phyloP scores from a whole-genome alignment of 441 rosid genomes.

The Capsella rubella region DNA sequence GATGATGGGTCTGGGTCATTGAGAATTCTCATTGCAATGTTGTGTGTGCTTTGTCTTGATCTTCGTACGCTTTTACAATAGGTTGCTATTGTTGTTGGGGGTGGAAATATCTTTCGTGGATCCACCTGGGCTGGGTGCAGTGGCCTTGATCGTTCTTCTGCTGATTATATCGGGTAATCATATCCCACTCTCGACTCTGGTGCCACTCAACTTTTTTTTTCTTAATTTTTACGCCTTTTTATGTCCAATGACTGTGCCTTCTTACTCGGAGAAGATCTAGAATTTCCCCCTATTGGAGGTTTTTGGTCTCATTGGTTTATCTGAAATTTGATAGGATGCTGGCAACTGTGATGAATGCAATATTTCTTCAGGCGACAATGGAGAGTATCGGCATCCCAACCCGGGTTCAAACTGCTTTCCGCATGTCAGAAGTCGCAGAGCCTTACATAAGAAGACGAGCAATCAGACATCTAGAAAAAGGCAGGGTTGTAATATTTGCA shows the following conservation, averaged over 20 bases:
- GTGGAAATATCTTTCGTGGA: slow-evolving; percentile 95
- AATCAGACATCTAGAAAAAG: slow-evolving; percentile 91
- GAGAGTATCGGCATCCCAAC: slow-evolving; percentile 85
- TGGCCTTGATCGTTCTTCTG: slow-evolving; percentile 96
- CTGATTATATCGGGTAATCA: slow-evolving; percentile 88
- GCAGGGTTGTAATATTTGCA: slow-evolving; percentile 93
- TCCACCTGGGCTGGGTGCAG: slow-evolving; percentile 91
- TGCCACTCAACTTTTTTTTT: slow-evolving; percentile 5
- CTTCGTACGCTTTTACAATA: slow-evolving; percentile 33
- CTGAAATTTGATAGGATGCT: slow-evolving; percentile 64
- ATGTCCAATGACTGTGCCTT: neutral
- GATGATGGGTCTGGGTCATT: slow-evolving; percentile 23
- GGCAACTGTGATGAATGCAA: slow-evolving; percentile 96
- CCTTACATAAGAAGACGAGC: slow-evolving; percentile 92
- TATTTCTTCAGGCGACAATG: slow-evolving; percentile 96
- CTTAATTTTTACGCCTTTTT: neutral
- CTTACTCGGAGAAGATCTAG: neutral
- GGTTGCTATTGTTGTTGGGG: slow-evolving; percentile 98
- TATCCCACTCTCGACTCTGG: neutral
- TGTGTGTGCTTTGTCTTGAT: slow-evolving; percentile 14
- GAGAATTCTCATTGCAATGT: neutral
- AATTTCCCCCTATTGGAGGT: neutral
- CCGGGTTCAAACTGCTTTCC: slow-evolving; percentile 76
- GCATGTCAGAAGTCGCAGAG: slow-evolving; percentile 98
- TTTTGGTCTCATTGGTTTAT: slow-evolving; percentile 15